Evolutionary conservation across 2,329 filamentous ascomycete genomes (phyloP), one percentile per base, ranked within the genome.

Genomic region (Aureobasidium pullulans): DNA sequence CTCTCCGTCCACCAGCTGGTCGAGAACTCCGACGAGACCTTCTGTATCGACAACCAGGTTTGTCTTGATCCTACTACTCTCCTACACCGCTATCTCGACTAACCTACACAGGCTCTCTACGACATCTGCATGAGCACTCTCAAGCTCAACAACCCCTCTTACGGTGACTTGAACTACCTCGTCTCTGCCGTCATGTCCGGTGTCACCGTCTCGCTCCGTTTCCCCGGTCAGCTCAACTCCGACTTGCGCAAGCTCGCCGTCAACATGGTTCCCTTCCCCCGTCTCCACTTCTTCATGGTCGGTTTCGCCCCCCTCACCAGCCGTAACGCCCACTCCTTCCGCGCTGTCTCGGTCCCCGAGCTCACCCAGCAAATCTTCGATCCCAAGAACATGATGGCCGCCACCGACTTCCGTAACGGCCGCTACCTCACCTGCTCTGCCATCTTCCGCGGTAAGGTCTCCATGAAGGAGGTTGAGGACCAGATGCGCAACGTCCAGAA

Each of bases 311-410:
- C 94, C 75, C 85, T 99, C 73, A 99, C 94, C 77, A 96, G 90
- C 80, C 87, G 88, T 77, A 86, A 87, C 71, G 88, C 93, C 68
- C 79, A 95, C 84, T 90, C 89, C 69, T 99, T 97, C 93, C 94
- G 94, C 75, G 93, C 94, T 68, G 89, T 97, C 77, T 92, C 88
- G 73, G 94, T 99, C 64, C 93, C 94, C 61, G 94, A 99, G 84
- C 85, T 99, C 77, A 97, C 94, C 72, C 94, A 99, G 84, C 94
- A 99, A 80, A 97, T 99, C 91, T 99, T 96, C 84, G 94, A 99
- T 83, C 93, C 94, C 73, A 99, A 97, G 91, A 99, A 99, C 88
- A 99, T 99, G 93, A 99, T 99, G 94, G 94, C 94, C 80, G 94
- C 94, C 66, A 95, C 92, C 65, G 94, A 99, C 83, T 99, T 99